These are phyloP conservation scores for Fusarium azukiicola DNA, from an alignment of 2,329 filamentous ascomycete species.

Conservation along the genomic window DNA sequence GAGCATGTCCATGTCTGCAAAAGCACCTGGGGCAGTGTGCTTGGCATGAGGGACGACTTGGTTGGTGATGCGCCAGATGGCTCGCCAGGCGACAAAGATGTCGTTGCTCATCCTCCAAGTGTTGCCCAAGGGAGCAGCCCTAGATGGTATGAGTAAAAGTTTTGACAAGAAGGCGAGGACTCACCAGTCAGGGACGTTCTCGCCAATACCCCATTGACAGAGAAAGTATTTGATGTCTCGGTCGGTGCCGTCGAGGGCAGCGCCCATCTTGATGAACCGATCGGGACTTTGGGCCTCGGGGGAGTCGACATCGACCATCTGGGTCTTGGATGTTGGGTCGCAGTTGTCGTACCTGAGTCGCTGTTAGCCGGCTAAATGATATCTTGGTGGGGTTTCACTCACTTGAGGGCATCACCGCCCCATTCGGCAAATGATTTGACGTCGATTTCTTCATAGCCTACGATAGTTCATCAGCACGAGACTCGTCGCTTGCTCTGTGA, in stretches of 20 bases:
- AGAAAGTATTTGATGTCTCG: constrained; percentile 71
- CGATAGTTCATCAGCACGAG: fast-evolving
- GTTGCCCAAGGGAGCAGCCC: constrained; percentile 68
- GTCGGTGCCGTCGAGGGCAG: constrained; percentile 62
- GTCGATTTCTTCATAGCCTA: constrained; percentile 67
- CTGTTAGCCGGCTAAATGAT: background rate
- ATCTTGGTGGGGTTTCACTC: constrained; percentile 30
- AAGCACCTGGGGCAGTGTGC: constrained; percentile 69
- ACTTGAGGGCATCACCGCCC: constrained; percentile 75
- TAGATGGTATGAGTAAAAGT: constrained; percentile 23
- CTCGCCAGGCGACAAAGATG: constrained; percentile 73
- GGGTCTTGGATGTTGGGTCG: constrained; percentile 66
- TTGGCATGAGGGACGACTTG: constrained; percentile 71
- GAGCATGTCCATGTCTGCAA: constrained; percentile 75
- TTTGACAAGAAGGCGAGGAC: fast-evolving
- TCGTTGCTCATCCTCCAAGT: constrained; percentile 76
- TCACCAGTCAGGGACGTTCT: constrained; percentile 69
- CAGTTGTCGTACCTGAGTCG: constrained; percentile 70
- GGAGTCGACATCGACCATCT: constrained; percentile 66
- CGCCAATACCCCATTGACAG: constrained; percentile 75
- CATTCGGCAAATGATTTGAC: constrained; percentile 66
- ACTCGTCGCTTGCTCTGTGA: fast-evolving
- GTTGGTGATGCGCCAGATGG: constrained; percentile 74
- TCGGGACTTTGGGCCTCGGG: constrained; percentile 63
- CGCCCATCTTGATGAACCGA: constrained; percentile 71